These are phyloP conservation scores for Agaricus bisporus DNA, from an alignment of 768 basidiomycete species.

Conservation along the genomic window DNA sequence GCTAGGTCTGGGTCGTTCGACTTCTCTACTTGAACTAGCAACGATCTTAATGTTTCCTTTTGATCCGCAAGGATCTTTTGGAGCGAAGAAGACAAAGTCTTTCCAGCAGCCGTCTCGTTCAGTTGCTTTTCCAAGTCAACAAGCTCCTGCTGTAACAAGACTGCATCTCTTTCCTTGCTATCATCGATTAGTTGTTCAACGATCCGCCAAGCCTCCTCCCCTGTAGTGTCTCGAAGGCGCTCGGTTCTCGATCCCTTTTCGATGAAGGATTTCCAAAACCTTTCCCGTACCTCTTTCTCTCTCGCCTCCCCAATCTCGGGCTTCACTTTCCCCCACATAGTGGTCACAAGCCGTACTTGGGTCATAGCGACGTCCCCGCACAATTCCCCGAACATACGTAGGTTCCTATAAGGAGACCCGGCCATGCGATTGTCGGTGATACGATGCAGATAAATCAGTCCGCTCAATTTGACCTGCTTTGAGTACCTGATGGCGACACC, in stretches of 20 bases:
- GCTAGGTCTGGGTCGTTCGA: neutral
- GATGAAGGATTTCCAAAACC: constrained; percentile 38
- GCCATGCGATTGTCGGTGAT: constrained; percentile 27
- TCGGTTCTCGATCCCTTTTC: constrained; percentile 33
- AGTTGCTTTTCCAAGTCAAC: constrained; percentile 3
- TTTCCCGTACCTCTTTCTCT: constrained; percentile 29
- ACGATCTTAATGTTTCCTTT: neutral
- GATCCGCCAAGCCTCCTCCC: constrained; percentile 23
- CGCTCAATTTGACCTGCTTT: neutral
- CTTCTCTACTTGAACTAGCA: neutral
- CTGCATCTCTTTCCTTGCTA: neutral
- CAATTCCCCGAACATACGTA: constrained; percentile 25
- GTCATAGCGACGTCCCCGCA: constrained; percentile 24
- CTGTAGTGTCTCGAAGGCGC: constrained; percentile 23
- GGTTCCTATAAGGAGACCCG: constrained; percentile 20
- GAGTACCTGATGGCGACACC: too few species aligned
- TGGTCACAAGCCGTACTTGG: constrained; percentile 29
- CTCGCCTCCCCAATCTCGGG: constrained; percentile 24
- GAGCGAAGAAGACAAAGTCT: neutral
- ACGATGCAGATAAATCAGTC: constrained; percentile 26
- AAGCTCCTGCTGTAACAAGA: constrained; percentile 9
- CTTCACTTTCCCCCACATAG: constrained; percentile 30
- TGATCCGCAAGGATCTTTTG: constrained; percentile 3
- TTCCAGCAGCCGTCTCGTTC: constrained; percentile 9
- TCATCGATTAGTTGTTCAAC: constrained; percentile 10